Percentiles rank a stretch among this genome's conserved stretches.
Conservation (phyloP, 129 eudicot species). For the Pseudognaphalium luteoalbum region DNA sequence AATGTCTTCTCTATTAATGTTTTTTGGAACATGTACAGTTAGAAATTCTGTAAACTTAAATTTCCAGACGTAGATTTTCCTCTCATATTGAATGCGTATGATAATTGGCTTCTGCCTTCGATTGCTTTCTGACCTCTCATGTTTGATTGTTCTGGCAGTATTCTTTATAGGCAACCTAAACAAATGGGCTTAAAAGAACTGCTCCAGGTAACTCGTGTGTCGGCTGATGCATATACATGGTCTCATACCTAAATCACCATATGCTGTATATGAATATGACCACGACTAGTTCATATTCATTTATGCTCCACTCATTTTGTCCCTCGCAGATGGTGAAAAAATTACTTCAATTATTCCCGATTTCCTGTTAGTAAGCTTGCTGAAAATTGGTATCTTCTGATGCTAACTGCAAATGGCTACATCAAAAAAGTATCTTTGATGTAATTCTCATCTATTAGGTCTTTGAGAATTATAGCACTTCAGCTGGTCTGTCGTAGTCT, state of each 20-base stretch:
- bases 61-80: too few species aligned
- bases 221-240: conserved; percentile 12
- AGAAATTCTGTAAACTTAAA: too few species aligned
- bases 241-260: neutral
- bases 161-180: conserved; percentile 88
- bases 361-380: conserved; percentile 87
- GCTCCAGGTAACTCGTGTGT: conserved; percentile 60
- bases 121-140: conserved; percentile 9
- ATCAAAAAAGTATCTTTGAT: conserved; percentile 81
- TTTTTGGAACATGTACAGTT: too few species aligned
- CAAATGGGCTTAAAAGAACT: conserved; percentile 89
- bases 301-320: neutral
- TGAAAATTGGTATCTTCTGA: conserved; percentile 77
- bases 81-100: too few species aligned
- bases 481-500: conserved; percentile 52
- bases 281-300: conserved; percentile 9
- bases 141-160: conserved; percentile 44
- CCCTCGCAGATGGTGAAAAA: conserved; percentile 83
- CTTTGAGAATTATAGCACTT: conserved; percentile 85
- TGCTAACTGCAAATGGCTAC: conserved; percentile 94
- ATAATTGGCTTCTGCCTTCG: neutral
- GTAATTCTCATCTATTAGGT: conserved; percentile 82
- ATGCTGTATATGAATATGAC: too few species aligned
- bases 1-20: too few species aligned
- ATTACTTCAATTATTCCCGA: conserved; percentile 92